A percentile compares a stretch with the other conserved stretches of the same genome.
Evolutionary conservation across 139 green algal genomes (phyloP).

Genomic region (Coelastrella sp.): DNA sequence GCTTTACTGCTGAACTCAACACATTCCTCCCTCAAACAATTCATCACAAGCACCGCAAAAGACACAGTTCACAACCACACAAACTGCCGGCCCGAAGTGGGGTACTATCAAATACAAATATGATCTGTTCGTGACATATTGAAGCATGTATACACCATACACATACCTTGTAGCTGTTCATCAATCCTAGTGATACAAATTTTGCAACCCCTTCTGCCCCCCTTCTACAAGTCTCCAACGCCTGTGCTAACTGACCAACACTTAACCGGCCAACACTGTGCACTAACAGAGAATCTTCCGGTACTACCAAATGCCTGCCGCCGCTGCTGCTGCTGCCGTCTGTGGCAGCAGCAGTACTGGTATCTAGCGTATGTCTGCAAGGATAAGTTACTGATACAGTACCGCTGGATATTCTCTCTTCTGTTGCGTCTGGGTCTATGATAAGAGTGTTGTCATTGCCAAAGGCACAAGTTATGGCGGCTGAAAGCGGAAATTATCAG

Average conservation of each 20-base stretch:
- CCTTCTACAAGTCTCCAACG: slow-evolving; percentile 28
- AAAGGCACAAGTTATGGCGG: slow-evolving; percentile 48
- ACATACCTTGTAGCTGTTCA: slow-evolving; percentile 50
- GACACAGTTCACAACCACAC: no score
- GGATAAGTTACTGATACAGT: slow-evolving; percentile 52
- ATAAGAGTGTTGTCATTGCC: slow-evolving; percentile 28
- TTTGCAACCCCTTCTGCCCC: slow-evolving; percentile 52
- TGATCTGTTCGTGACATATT: background rate
- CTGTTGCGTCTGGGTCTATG: slow-evolving; percentile 55
- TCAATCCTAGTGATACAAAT: slow-evolving; percentile 53
- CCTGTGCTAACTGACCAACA: slow-evolving; percentile 28
- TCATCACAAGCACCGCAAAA: no score
- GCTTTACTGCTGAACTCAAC: no score
- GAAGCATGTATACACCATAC: background rate
- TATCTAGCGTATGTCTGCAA: slow-evolving; percentile 31
- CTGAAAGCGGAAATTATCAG: slow-evolving; percentile 52
- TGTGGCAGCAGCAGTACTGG: no score
- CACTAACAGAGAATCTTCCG: slow-evolving; percentile 16
- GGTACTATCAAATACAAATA: no score
- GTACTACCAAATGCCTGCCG: slow-evolving; percentile 16
- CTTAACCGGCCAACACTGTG: slow-evolving; percentile 36
- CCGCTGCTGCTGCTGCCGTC: slow-evolving; percentile 14
- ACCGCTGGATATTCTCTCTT: slow-evolving; percentile 45
- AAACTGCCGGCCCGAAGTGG: no score
- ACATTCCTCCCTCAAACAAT: no score